Evolutionary conservation across 2,329 filamentous ascomycete genomes (phyloP).

Genomic region (Sphaceloma murrayae): DNA sequence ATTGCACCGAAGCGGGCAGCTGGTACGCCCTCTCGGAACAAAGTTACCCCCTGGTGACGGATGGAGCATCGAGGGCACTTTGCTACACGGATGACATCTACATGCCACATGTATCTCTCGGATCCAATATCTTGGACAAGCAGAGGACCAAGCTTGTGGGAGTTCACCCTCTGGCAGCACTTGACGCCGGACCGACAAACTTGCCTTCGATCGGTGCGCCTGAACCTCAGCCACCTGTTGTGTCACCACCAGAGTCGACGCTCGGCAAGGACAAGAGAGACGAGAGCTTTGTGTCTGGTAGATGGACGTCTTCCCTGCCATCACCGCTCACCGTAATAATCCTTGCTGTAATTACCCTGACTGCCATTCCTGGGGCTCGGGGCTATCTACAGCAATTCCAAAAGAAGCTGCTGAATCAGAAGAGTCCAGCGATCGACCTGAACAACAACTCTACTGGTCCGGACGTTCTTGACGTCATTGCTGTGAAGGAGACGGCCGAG

Average conservation of each 20-base stretch:
- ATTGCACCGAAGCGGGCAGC: conserved; percentile 72
- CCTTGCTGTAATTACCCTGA: conserved; percentile 10
- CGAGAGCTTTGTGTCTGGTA: neutral
- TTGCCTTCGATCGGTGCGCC: conserved; percentile 17
- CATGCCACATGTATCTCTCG: conserved; percentile 26
- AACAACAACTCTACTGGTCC: too few species aligned
- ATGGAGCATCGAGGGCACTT: conserved; percentile 50
- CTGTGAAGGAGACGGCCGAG: neutral
- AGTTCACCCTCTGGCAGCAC: conserved; percentile 30
- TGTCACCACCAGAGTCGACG: neutral
- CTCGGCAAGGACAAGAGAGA: neutral
- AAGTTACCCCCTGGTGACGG: conserved; percentile 75
- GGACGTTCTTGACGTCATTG: neutral
- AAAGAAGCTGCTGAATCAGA: neutral
- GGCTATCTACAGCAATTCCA: conserved; percentile 12
- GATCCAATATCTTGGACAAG: conserved; percentile 15
- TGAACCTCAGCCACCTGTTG: conserved; percentile 9
- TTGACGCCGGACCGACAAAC: conserved; percentile 12
- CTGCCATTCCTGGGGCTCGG: conserved; percentile 12
- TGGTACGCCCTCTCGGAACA: conserved; percentile 91
- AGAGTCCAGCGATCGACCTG: neutral
- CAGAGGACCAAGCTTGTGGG: conserved; percentile 32
- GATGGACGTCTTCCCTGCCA: conserved; percentile 8
- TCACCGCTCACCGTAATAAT: conserved; percentile 13
- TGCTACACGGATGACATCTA: conserved; percentile 49